Conservation (phyloP, 805 yeast genomes). For the Candida ponderosae region DNA sequence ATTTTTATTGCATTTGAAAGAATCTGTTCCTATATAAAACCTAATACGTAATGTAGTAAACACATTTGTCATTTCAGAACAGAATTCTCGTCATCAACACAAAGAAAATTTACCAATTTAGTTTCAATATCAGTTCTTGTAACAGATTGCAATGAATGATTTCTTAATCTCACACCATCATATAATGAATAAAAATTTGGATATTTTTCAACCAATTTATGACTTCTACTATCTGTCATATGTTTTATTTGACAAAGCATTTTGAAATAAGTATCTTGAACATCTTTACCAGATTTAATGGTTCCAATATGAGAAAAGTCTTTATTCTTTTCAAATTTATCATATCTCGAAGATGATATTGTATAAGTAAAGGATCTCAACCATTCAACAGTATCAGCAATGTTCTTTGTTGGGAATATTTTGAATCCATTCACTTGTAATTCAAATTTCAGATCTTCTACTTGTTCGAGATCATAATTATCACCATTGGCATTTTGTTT, state of each 20-base stretch:
- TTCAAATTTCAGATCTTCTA: slow-evolving; percentile 24
- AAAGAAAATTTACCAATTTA: too few species aligned
- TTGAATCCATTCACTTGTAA: slow-evolving; percentile 43
- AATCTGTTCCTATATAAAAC: too few species aligned
- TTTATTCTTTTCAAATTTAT: slow-evolving; percentile 45
- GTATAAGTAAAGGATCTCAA: slow-evolving; percentile 50
- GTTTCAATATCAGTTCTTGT: not conserved
- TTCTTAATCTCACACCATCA: slow-evolving; percentile 16
- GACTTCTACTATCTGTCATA: slow-evolving; percentile 46
- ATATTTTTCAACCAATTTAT: slow-evolving; percentile 33
- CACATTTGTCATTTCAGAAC: too few species aligned
- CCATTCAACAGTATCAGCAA: slow-evolving; percentile 43
- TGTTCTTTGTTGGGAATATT: slow-evolving; percentile 40
- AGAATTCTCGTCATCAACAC: not conserved
- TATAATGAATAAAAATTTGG: slow-evolving; percentile 27
- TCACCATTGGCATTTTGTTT: slow-evolving; percentile 3
- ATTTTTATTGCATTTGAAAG: too few species aligned
- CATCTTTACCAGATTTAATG: slow-evolving; percentile 45
- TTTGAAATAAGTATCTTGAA: slow-evolving; percentile 37
- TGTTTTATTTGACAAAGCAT: slow-evolving; percentile 49
- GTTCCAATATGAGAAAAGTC: slow-evolving; percentile 48
- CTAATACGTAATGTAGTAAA: too few species aligned
- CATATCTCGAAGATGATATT: slow-evolving; percentile 43
- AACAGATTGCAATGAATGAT: not conserved
- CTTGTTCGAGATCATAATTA: slow-evolving; percentile 25